These are phyloP conservation scores for Mycena chlorophos DNA, from an alignment of 768 basidiomycete genomes.

Conservation along the genomic window DNA sequence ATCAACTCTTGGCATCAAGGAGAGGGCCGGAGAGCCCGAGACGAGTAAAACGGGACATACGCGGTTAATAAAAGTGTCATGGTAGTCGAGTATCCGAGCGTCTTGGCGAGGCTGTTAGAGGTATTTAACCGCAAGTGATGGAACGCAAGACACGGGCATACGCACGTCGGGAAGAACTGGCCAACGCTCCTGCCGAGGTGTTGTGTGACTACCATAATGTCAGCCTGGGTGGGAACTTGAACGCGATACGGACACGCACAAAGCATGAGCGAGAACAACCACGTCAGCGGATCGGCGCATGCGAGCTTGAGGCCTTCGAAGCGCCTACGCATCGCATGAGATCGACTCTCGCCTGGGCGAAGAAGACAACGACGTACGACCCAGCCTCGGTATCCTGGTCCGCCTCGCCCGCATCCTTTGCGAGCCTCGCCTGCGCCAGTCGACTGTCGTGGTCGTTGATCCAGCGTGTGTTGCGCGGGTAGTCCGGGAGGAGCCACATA, in stretches of 20 bases:
- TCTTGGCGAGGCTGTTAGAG: slow-evolving; percentile 37
- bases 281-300: slow-evolving; percentile 40
- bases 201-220: slow-evolving; percentile 19
- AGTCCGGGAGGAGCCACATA: background rate
- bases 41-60: slow-evolving; percentile 29
- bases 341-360: background rate
- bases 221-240: no score
- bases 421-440: slow-evolving; percentile 46
- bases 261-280: slow-evolving; percentile 40
- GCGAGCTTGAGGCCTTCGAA: slow-evolving; percentile 40
- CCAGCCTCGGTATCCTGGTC: slow-evolving; percentile 41
- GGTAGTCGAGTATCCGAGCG: slow-evolving; percentile 46
- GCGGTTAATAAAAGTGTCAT: slow-evolving; percentile 45
- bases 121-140: background rate
- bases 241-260: slow-evolving; percentile 19
- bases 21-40: no score
- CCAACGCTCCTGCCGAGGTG: slow-evolving; percentile 41
- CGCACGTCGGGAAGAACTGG: slow-evolving; percentile 51
- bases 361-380: slow-evolving; percentile 33
- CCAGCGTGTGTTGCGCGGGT: slow-evolving; percentile 47
- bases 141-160: background rate
- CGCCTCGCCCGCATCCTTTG: slow-evolving; percentile 49
- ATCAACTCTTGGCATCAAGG: no score
- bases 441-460: slow-evolving; percentile 38
- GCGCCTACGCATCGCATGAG: slow-evolving; percentile 25